phyloP scores from a whole-genome alignment of 306 rosid species.

The Psophocarpus tetragonolobus region DNA sequence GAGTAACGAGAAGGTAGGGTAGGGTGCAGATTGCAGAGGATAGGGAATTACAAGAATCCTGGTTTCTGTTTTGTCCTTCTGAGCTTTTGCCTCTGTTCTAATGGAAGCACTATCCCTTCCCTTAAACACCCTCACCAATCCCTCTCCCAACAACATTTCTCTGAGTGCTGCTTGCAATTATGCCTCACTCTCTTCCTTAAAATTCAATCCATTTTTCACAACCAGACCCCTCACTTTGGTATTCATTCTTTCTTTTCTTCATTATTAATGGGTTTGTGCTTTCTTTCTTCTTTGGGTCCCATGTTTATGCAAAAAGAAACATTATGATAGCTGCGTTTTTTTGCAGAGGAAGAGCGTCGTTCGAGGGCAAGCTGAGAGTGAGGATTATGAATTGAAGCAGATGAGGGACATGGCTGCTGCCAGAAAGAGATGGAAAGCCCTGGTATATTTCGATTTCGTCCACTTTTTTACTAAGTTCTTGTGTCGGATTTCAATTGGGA shows the following conservation, averaged over 20 bases:
- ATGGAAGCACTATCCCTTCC: constrained; percentile 86
- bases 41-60: background rate
- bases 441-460: constrained; percentile 63
- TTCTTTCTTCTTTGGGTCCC: background rate
- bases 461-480: background rate
- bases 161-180: constrained; percentile 18
- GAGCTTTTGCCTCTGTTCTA: background rate
- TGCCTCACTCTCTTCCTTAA: constrained; percentile 46
- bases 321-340: background rate
- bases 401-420: constrained; percentile 92
- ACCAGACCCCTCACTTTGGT: constrained; percentile 40
- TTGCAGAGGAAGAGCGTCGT: constrained; percentile 49
- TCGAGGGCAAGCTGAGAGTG: constrained; percentile 59
- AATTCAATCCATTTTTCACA: constrained; percentile 35
- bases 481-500: no score
- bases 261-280: background rate
- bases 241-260: constrained; percentile 25
- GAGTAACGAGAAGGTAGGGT: background rate
- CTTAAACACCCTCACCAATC: constrained; percentile 41
- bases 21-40: constrained; percentile 21
- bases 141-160: constrained; percentile 22
- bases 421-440: constrained; percentile 92
- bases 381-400: constrained; percentile 88
- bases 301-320: background rate
- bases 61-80: background rate